Conservation (phyloP, 352 stramenopile genomes). For the Globisporangium okanoganense region DNA sequence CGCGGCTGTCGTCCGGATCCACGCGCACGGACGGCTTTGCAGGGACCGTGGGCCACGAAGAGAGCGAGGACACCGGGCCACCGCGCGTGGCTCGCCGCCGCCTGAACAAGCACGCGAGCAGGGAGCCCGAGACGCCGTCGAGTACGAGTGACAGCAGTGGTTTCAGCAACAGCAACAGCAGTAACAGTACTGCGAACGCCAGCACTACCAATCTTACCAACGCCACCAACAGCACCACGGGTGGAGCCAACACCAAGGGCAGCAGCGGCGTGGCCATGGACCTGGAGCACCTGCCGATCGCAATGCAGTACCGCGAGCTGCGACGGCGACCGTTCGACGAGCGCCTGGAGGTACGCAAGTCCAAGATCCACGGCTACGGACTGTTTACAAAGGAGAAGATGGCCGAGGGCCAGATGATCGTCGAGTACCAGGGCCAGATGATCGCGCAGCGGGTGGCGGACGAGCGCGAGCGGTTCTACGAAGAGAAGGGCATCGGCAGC, state of each 20-base stretch:
- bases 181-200: background rate
- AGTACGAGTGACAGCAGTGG: background rate
- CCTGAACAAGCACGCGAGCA: slow-evolving; percentile 49
- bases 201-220: slow-evolving; percentile 12
- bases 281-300: slow-evolving; percentile 75
- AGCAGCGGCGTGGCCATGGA: slow-evolving; percentile 57
- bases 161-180: slow-evolving; percentile 14
- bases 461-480: slow-evolving; percentile 92
- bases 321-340: slow-evolving; percentile 89
- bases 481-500: slow-evolving; percentile 90
- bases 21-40: slow-evolving; percentile 85
- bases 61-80: slow-evolving; percentile 29
- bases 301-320: slow-evolving; percentile 91
- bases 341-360: slow-evolving; percentile 90
- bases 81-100: slow-evolving; percentile 19
- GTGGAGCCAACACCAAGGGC: slow-evolving; percentile 12
- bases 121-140: slow-evolving; percentile 30
- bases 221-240: background rate
- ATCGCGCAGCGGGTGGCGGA: slow-evolving; percentile 91
- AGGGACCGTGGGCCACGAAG: slow-evolving; percentile 30
- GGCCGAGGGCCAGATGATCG: slow-evolving; percentile 93
- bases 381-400: slow-evolving; percentile 94
- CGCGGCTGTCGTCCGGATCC: slow-evolving; percentile 79
- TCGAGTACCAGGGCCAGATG: slow-evolving; percentile 96
- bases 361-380: slow-evolving; percentile 95